Conservation (phyloP, 2,329 filamentous ascomycete species). For the Colletotrichum sp. region DNA sequence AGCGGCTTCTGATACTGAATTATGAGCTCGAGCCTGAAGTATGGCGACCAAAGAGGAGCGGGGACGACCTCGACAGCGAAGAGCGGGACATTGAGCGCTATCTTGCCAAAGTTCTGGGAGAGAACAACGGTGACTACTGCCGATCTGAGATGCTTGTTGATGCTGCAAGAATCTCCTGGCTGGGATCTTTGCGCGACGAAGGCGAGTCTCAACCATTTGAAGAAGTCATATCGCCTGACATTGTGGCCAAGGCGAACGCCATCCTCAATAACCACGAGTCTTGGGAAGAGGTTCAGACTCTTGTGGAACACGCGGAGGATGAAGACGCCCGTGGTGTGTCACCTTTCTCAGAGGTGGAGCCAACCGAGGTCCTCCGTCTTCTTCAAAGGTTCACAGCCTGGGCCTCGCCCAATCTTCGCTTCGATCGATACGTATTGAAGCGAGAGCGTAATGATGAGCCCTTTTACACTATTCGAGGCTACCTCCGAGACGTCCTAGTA, state of each 20-base stretch:
- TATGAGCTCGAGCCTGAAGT: not conserved
- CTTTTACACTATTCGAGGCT: not conserved
- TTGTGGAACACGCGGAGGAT: not conserved
- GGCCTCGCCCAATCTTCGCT: not conserved
- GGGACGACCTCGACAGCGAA: not conserved
- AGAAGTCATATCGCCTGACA: not conserved
- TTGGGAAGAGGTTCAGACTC: not conserved
- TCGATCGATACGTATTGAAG: not conserved
- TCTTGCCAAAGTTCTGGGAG: not conserved
- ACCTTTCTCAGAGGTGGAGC: not conserved
- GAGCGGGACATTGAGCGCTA: not conserved
- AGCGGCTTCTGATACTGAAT: not conserved
- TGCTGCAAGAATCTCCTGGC: not conserved
- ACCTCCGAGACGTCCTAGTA: not conserved
- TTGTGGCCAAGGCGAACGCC: fast-evolving
- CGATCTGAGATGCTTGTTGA: not conserved
- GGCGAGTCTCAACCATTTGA: fast-evolving
- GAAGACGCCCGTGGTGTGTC: not conserved
- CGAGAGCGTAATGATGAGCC: not conserved
- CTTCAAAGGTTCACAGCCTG: not conserved
- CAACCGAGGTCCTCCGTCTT: not conserved
- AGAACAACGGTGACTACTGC: not conserved
- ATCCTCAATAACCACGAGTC: not conserved
- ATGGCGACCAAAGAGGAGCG: not conserved
- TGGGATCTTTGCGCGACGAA: not conserved